Base-by-base conservation (phyloP, 495 filamentous ascomycete species). In the Aspergillus olivimuriae region DNA sequence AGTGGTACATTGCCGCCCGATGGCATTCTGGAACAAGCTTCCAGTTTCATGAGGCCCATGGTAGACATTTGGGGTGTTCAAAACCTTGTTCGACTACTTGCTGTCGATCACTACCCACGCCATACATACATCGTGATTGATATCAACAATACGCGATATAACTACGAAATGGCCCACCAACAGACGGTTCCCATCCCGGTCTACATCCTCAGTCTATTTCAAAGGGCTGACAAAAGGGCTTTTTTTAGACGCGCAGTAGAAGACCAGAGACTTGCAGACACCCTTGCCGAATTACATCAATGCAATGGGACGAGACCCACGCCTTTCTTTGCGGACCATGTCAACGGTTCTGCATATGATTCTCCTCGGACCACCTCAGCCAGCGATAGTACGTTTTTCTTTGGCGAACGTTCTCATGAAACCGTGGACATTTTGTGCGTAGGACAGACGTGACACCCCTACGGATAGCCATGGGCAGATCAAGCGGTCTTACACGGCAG, bases 271-370 rank as follows among this genome's bases (percentile, higher is more conserved):
- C 14, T 46, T 23, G 43, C 35, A n/a, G n/a, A 15, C 1, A 2
- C 8, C 6, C 32, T 46, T 33, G 43, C 43, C 1, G 43, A 39
- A 9, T 31, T 46, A 28, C 43, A 46, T 37, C 23, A 36, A n/a
- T 39, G 35, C 12, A 46, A 46, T 39, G 43, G 43, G 18, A 15
- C 20, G 28, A 34, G 22, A 4, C 43, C 23, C 18, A 17, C 36
- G 0, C 43, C 43, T 23, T 39, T 39, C n/a, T 32, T 46, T 15
- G 22, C 43, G 16, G 43, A 46, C 28, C 43, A 46, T 46, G 34
- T 46, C 23, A 46, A 23, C 6, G 35, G 35, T 1, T 21, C 34
- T 20, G 26, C 39, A 14, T 38, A 44, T 40, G 21, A 4, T n/a
- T 24, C 20, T 15, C 38, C 22, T 15, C 20, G 38, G 17, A 40